These are phyloP conservation scores for Flaveria ramosissima DNA, from an alignment of 129 eudicot genomes.

Conservation along the genomic window DNA sequence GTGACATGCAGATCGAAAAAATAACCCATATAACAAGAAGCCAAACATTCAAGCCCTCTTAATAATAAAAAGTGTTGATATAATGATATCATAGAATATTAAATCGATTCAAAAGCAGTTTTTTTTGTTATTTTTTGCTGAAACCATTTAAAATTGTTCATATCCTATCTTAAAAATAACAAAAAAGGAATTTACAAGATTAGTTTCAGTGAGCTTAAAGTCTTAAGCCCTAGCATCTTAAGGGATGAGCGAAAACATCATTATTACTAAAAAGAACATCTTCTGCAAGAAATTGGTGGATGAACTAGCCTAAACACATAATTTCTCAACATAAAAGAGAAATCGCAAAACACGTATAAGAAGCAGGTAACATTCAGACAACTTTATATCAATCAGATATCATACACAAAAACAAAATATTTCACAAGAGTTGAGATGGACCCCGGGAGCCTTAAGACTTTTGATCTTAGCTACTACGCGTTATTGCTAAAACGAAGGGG, in stretches of 20 bases:
- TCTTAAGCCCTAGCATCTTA: background rate
- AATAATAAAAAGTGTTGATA: background rate
- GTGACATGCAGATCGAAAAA: no score
- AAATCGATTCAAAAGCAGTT: no score
- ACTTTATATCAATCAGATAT: background rate
- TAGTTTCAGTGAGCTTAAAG: background rate
- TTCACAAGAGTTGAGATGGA: slow-evolving; percentile 69
- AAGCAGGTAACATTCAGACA: background rate
- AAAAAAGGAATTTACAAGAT: no score
- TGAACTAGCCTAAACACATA: background rate
- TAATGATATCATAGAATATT: background rate
- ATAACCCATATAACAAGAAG: background rate
- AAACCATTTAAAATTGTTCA: no score
- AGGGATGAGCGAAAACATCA: no score
- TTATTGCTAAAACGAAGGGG: slow-evolving; percentile 72
- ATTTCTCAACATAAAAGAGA: background rate
- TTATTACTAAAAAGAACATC: no score
- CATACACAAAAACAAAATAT: background rate
- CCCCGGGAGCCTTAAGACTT: slow-evolving; percentile 83
- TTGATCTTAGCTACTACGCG: slow-evolving; percentile 78
- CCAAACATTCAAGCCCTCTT: background rate
- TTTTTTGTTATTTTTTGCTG: no score
- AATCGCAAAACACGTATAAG: background rate
- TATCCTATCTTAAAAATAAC: no score
- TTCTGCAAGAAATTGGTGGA: no score